A percentile compares a stretch with the other conserved stretches of the same genome.
phyloP scores from a whole-genome alignment of 495 filamentous ascomycete species.

The Penicillium bovifimosum region DNA sequence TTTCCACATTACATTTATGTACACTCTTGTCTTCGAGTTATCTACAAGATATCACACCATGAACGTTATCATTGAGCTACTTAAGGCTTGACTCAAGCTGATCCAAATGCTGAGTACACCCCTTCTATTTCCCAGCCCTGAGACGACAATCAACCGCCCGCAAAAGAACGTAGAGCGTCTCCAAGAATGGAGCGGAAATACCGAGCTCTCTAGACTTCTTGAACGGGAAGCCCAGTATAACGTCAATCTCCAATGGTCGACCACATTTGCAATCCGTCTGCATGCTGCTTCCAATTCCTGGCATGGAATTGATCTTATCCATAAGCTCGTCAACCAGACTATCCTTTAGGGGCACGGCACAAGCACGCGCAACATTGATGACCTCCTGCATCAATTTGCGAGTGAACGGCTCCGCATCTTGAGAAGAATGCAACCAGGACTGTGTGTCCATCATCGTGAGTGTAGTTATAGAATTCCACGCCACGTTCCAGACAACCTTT shows the following conservation, averaged over 20 bases:
- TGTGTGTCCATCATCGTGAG: constrained; percentile 47
- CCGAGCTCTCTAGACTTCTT: constrained; percentile 45
- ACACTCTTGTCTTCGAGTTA: neutral
- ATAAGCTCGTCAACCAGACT: constrained; percentile 39
- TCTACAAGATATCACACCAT: neutral
- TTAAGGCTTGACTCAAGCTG: too few species aligned
- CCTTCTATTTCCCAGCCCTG: constrained; percentile 12
- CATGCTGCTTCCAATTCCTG: constrained; percentile 49
- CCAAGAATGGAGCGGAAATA: constrained; percentile 41
- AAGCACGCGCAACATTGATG: constrained; percentile 40
- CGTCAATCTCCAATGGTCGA: constrained; percentile 50
- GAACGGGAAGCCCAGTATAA: constrained; percentile 50
- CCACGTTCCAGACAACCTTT: constrained; percentile 52
- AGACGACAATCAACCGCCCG: constrained; percentile 21
- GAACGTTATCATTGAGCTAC: neutral
- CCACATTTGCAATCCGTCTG: constrained; percentile 45
- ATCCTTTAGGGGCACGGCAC: constrained; percentile 37
- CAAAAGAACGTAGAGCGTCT: constrained; percentile 38
- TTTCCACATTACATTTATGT: neutral
- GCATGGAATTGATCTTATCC: constrained; percentile 36
- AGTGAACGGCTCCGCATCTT: constrained; percentile 40
- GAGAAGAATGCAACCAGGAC: constrained; percentile 40
- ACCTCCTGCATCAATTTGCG: constrained; percentile 44
- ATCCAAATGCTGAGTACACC: neutral
- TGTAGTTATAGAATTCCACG: constrained; percentile 49